These are phyloP conservation scores for Blastocystis sp. DNA, from an alignment of 352 stramenopile species.

Conservation along the genomic window DNA sequence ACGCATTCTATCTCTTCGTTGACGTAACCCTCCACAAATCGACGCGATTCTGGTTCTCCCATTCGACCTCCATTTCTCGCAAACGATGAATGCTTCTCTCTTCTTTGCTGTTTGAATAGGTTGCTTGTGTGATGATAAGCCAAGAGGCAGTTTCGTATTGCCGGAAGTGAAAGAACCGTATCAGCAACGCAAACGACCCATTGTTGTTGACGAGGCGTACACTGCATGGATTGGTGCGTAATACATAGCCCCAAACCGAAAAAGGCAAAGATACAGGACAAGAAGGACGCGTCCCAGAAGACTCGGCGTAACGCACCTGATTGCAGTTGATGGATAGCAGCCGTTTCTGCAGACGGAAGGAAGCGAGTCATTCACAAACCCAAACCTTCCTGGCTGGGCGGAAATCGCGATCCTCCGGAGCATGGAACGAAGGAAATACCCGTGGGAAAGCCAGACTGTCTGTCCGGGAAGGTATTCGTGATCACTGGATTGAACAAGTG, in stretches of 20 bases:
- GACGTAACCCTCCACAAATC: too few species aligned
- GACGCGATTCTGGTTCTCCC: too few species aligned
- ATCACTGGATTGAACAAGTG: conserved; percentile 45
- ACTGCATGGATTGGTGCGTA: background rate
- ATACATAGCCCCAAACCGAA: conserved; percentile 33
- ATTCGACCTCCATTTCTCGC: background rate
- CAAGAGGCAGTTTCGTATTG: background rate
- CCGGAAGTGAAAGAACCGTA: conserved; percentile 11
- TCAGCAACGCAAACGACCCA: conserved; percentile 57
- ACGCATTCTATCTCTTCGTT: too few species aligned
- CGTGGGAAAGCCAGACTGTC: conserved; percentile 60
- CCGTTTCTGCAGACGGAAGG: conserved; percentile 1
- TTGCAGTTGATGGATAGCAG: background rate
- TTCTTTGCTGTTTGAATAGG: background rate
- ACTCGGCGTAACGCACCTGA: too few species aligned
- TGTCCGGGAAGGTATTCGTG: conserved; percentile 47
- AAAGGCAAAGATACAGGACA: background rate
- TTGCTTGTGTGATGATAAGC: background rate
- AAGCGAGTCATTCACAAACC: conserved; percentile 65
- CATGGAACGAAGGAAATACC: conserved; percentile 59
- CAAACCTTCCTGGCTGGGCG: conserved; percentile 39
- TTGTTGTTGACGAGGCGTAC: conserved; percentile 68
- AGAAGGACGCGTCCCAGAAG: background rate
- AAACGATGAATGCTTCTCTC: background rate
- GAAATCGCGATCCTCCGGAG: conserved; percentile 25